These are phyloP conservation scores for Mesembryanthemum crystallinum DNA, from an alignment of 148 eudicot genomes.

Conservation along the genomic window DNA sequence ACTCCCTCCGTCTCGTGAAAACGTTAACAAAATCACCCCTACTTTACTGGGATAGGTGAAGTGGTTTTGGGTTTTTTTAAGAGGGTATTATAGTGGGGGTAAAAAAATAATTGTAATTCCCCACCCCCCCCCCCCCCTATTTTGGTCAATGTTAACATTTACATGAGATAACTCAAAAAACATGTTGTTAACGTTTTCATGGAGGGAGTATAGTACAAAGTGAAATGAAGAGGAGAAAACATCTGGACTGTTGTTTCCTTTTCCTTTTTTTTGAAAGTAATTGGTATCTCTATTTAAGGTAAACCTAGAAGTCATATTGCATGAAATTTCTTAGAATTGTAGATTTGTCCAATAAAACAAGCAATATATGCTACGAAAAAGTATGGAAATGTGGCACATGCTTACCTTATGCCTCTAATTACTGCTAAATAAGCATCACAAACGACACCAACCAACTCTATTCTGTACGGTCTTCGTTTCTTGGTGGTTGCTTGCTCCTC, in stretches of 20 bases:
- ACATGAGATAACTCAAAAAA: no score
- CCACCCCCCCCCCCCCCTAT: no score
- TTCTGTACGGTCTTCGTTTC: constrained; percentile 89
- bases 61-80: no score
- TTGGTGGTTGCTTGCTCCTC: constrained; percentile 44
- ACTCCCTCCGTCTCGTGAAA: no score
- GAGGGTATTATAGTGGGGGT: no score
- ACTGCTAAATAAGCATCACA: constrained; percentile 98
- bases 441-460: constrained; percentile 96
- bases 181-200: no score
- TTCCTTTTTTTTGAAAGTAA: not conserved
- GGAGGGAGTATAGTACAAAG: not conserved
- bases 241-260: not conserved
- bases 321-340: not conserved
- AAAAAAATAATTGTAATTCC: no score
- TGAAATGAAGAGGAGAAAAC: not conserved
- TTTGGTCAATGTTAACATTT: no score
- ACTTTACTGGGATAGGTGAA: no score
- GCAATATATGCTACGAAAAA: not conserved
- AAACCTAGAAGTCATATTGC: not conserved
- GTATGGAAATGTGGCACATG: not conserved
- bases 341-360: not conserved
- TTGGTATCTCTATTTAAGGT: not conserved
- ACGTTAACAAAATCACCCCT: no score
- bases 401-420: constrained; percentile 88